These are phyloP conservation scores for Ceratocystis harringtonii DNA, from an alignment of 2,329 filamentous ascomycete genomes.

Conservation along the genomic window DNA sequence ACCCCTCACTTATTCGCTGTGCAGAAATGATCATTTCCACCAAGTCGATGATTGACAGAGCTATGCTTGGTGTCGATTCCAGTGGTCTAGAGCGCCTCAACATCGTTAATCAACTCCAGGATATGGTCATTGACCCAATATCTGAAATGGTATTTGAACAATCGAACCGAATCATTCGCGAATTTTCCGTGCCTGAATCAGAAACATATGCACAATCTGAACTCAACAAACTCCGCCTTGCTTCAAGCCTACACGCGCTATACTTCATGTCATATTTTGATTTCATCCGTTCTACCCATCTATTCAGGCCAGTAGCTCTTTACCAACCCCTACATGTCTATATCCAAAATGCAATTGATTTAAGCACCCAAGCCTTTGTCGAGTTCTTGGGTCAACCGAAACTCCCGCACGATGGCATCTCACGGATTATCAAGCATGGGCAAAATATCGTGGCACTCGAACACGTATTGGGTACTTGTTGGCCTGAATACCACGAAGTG, in stretches of 20 bases:
- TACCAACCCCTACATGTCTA: conserved; percentile 67
- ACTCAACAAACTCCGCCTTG: conserved; percentile 57
- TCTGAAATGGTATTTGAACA: too few species aligned
- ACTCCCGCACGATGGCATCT: conserved; percentile 50
- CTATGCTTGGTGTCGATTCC: conserved; percentile 57
- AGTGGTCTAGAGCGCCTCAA: conserved; percentile 55
- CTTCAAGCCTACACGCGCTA: conserved; percentile 59
- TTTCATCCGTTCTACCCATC: conserved; percentile 25
- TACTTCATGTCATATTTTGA: conserved; percentile 52
- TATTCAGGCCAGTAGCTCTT: conserved; percentile 53
- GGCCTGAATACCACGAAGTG: conserved; percentile 54
- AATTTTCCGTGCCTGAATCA: conserved; percentile 54
- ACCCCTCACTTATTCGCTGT: conserved; percentile 66
- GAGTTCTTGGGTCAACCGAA: conserved; percentile 67
- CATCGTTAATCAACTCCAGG: too few species aligned
- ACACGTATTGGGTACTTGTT: conserved; percentile 53
- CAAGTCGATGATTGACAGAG: conserved; percentile 54
- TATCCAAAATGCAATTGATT: conserved; percentile 64
- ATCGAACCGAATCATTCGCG: conserved; percentile 54
- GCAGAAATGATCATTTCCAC: conserved; percentile 64
- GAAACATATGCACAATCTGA: conserved; percentile 52
- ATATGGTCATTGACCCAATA: too few species aligned
- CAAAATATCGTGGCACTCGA: conserved; percentile 87
- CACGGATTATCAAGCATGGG: conserved; percentile 5
- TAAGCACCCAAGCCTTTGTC: conserved; percentile 58